Evolutionary conservation across 1,139 yeast genomes (phyloP).

Genomic region (Candida sp.): DNA sequence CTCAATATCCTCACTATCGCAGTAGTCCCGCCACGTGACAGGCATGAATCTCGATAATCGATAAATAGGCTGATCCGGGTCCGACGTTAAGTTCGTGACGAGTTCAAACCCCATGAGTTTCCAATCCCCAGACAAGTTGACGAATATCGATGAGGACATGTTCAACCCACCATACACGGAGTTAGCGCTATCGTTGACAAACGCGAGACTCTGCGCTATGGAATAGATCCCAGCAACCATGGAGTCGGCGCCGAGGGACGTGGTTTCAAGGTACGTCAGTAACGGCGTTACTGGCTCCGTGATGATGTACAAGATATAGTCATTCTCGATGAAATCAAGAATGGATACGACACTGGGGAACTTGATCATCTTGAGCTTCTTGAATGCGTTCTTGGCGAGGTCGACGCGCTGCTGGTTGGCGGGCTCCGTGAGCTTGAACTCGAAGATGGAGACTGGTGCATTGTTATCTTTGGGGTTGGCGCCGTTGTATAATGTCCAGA

Average conservation of each 20-base stretch:
- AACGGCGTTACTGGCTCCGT: slow-evolving; percentile 82
- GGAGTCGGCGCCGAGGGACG: slow-evolving; percentile 33
- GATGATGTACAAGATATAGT: slow-evolving; percentile 63
- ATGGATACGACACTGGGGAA: slow-evolving; percentile 79
- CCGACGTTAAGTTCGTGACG: slow-evolving; percentile 54
- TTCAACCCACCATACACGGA: slow-evolving; percentile 71
- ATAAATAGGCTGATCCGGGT: slow-evolving; percentile 53
- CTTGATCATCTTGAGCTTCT: slow-evolving; percentile 67
- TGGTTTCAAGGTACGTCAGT: slow-evolving; percentile 29
- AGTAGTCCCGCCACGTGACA: slow-evolving; percentile 4
- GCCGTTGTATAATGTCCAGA: slow-evolving; percentile 58
- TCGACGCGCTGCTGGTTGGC: slow-evolving; percentile 24
- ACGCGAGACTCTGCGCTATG: slow-evolving; percentile 58
- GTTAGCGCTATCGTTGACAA: slow-evolving; percentile 65
- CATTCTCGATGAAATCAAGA: slow-evolving; percentile 73
- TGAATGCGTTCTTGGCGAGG: slow-evolving; percentile 67
- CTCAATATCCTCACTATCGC: slow-evolving; percentile 10
- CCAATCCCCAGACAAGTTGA: slow-evolving; percentile 80
- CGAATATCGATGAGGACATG: slow-evolving; percentile 56
- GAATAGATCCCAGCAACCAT: slow-evolving; percentile 64
- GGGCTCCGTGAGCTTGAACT: slow-evolving; percentile 55
- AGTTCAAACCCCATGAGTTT: slow-evolving; percentile 84
- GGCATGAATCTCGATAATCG: slow-evolving; percentile 21
- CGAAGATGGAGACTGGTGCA: slow-evolving; percentile 60
- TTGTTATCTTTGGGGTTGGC: slow-evolving; percentile 42